These are phyloP conservation scores for Nicotiana noctiflora DNA, from an alignment of 257 asterid species.

Conservation along the genomic window DNA sequence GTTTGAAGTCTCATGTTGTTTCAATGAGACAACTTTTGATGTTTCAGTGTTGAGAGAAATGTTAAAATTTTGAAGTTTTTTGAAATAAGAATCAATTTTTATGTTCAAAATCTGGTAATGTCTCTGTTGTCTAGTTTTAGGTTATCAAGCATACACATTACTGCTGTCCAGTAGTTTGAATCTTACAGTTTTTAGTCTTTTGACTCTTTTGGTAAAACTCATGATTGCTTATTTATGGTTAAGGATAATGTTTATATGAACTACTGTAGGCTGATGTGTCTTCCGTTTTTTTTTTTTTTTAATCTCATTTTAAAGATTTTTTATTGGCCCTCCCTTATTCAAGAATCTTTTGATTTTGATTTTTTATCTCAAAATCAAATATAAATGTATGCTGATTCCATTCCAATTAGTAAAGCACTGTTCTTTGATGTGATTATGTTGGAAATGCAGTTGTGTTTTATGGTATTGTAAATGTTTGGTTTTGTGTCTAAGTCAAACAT, in stretches of 20 bases:
- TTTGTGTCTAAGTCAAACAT: neutral
- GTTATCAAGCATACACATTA: neutral
- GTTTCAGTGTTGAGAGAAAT: neutral
- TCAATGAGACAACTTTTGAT: neutral
- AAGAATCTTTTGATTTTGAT: neutral
- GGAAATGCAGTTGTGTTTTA: neutral
- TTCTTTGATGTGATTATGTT: neutral
- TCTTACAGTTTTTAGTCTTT: neutral
- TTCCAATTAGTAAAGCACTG: neutral
- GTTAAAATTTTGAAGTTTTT: neutral
- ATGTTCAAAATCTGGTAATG: neutral
- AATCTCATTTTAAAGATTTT: neutral
- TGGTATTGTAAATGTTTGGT: neutral
- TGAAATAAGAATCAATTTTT: neutral
- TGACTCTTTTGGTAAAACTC: neutral
- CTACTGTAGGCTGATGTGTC: neutral
- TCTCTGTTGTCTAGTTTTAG: neutral
- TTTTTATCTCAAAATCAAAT: neutral
- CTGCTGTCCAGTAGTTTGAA: neutral
- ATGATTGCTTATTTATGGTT: neutral
- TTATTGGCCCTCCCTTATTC: neutral
- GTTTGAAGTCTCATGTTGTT: neutral
- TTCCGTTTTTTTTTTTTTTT: neutral
- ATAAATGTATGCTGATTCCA: neutral
- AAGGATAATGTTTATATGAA: neutral